These are phyloP conservation scores for Diutina sp. DNA, from an alignment of 1,139 yeast genomes.

Conservation along the genomic window DNA sequence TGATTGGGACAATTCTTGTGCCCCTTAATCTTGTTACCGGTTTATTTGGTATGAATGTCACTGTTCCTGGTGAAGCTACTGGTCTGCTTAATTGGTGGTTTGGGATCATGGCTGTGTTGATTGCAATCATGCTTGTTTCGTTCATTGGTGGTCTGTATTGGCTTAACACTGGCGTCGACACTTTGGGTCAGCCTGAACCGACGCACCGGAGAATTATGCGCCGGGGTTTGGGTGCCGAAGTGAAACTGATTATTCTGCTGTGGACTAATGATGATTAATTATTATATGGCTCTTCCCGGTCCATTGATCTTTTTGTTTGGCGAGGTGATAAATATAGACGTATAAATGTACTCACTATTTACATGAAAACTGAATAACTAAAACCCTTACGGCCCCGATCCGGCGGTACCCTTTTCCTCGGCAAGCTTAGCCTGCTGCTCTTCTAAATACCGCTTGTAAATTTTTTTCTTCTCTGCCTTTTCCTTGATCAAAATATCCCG, in stretches of 20 bases:
- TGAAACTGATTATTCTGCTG: neutral
- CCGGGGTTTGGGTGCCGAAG: constrained; percentile 1
- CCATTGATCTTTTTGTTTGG: too few relatives aligned
- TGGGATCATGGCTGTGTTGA: constrained; percentile 22
- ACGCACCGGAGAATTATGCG: neutral
- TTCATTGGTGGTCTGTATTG: constrained; percentile 22
- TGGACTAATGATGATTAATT: neutral
- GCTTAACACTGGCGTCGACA: constrained; percentile 10
- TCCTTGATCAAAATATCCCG: constrained; percentile 50
- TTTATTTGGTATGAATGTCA: constrained; percentile 91
- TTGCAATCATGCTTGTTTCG: constrained; percentile 16
- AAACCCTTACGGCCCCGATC: neutral
- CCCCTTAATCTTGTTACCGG: constrained; percentile 90
- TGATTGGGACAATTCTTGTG: constrained; percentile 80
- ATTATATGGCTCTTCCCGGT: neutral
- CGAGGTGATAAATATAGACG: neutral
- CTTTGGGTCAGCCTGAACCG: neutral
- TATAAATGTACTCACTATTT: neutral
- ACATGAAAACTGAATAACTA: neutral
- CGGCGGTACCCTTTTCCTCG: neutral
- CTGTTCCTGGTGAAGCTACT: constrained; percentile 59
- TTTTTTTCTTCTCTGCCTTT: constrained; percentile 17
- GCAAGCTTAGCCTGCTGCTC: constrained; percentile 5
- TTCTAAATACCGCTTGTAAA: constrained; percentile 4
- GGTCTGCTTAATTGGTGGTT: constrained; percentile 14